A percentile compares a stretch with the other conserved stretches of the same genome.
Conservation (phyloP, 441 rosid genomes). For the Codiaeum variegatum region DNA sequence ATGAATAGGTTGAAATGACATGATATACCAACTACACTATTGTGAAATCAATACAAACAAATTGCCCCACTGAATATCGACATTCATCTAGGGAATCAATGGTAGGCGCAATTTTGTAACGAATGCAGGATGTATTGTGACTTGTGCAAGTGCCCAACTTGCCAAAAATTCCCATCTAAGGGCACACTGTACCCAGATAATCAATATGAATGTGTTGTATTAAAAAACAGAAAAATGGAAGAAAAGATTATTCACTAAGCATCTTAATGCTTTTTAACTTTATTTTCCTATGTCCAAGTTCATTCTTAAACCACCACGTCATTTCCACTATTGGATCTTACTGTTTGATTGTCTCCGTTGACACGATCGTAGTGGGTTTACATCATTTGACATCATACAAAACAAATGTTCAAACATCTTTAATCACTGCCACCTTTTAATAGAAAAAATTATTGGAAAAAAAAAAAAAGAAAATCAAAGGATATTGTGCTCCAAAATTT, state of each 20-base stretch:
- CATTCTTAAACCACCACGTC: conserved; percentile 20
- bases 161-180: conserved; percentile 15
- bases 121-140: conserved; percentile 15
- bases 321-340: conserved; percentile 31
- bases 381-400: conserved; percentile 4
- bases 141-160: neutral
- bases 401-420: conserved; percentile 10
- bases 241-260: conserved; percentile 2
- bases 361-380: conserved; percentile 35
- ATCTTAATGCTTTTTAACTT: conserved; percentile 11
- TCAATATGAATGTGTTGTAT: conserved; percentile 16
- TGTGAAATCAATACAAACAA: conserved; percentile 2
- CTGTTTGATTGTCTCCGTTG: conserved; percentile 28
- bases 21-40: neutral
- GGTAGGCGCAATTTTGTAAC: conserved; percentile 3
- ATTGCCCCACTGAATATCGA: neutral
- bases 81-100: neutral
- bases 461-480: conserved; percentile 1
- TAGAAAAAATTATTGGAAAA: neutral
- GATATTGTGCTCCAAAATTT: neutral
- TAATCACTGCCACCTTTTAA: neutral
- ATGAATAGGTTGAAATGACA: neutral
- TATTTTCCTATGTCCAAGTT: conserved; percentile 6
- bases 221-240: neutral
- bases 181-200: conserved; percentile 11